A percentile compares a stretch with the other conserved stretches of the same genome.
phyloP scores from a whole-genome alignment of 2,329 filamentous ascomycete genomes.

The Cryphonectria nitschkei region DNA sequence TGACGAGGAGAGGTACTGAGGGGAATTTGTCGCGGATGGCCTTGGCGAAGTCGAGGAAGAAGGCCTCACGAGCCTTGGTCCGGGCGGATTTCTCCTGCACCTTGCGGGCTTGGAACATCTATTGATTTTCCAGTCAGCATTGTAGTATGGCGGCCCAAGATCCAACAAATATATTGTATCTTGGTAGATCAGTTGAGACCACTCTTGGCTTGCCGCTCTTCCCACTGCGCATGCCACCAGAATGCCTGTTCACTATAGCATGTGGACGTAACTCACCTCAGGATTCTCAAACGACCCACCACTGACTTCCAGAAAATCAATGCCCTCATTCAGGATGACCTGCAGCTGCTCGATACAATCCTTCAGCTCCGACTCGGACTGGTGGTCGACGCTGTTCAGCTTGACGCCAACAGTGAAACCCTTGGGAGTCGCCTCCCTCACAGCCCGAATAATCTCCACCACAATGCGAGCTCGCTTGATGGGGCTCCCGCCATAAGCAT shows the following conservation, averaged over 20 bases:
- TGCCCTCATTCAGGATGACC: conserved; percentile 49
- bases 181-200: no score
- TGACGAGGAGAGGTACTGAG: conserved; percentile 56
- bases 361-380: conserved; percentile 47
- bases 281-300: conserved; percentile 65
- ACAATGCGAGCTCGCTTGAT: conserved; percentile 53
- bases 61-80: conserved; percentile 63
- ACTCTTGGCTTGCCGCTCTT: no score
- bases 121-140: background rate
- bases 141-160: no score
- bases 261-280: conserved; percentile 37
- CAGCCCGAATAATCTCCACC: conserved; percentile 52
- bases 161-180: no score
- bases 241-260: background rate
- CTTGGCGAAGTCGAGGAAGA: conserved; percentile 69
- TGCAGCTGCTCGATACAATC: conserved; percentile 63
- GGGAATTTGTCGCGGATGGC: conserved; percentile 51
- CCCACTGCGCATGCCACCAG: no score
- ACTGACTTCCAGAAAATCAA: conserved; percentile 72
- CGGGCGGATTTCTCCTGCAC: conserved; percentile 40
- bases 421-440: conserved; percentile 42
- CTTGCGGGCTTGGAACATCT: conserved; percentile 41
- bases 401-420: conserved; percentile 57
- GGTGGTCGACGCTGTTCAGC: conserved; percentile 62
- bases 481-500: conserved; percentile 58